Conservation (phyloP, 257 asterid species). For the Linderniella brevidens region DNA sequence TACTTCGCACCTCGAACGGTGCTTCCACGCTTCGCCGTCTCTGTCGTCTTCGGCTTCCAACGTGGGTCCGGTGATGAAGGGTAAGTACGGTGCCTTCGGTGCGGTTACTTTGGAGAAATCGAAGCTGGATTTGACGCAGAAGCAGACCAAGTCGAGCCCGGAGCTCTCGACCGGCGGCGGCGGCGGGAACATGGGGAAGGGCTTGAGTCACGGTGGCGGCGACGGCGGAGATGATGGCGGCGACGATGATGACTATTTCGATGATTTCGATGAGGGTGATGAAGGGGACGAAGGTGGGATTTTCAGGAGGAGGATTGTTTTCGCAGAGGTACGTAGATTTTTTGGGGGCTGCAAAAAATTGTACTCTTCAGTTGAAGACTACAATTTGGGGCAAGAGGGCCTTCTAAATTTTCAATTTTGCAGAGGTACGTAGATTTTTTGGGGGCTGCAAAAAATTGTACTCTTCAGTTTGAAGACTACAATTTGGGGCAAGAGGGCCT, state of each 20-base stretch:
- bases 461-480: background rate
- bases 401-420: constrained; percentile 11
- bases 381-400: too few species aligned
- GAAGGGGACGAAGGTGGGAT: constrained; percentile 96
- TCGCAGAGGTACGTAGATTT: constrained; percentile 55
- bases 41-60: constrained; percentile 11
- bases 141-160: constrained; percentile 40
- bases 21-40: too few species aligned
- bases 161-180: constrained; percentile 88
- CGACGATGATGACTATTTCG: constrained; percentile 98
- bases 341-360: background rate
- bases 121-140: constrained; percentile 52
- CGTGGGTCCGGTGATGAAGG: constrained; percentile 60
- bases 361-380: background rate
- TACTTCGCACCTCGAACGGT: too few species aligned
- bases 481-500: too few species aligned
- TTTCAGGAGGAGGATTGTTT: constrained; percentile 67
- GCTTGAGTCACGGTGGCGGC: constrained; percentile 80
- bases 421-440: constrained; percentile 46
- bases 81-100: constrained; percentile 47
- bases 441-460: background rate
- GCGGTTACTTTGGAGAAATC: constrained; percentile 76
- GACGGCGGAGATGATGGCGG: constrained; percentile 97
- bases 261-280: constrained; percentile 89
- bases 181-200: constrained; percentile 86